These are phyloP conservation scores for Suillus variegatus DNA, from an alignment of 768 basidiomycete species.

Conservation along the genomic window DNA sequence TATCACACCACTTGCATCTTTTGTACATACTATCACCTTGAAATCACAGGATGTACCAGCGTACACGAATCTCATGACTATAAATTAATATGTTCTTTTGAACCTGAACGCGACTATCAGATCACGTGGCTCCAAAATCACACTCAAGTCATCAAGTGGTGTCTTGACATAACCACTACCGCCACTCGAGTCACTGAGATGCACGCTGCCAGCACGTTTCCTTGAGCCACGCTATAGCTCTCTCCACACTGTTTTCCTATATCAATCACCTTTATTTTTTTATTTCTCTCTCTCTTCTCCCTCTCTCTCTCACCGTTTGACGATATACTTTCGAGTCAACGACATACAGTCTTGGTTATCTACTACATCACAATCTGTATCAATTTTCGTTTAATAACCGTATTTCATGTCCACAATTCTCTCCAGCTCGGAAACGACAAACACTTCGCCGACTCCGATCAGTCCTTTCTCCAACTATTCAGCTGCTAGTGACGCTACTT, in stretches of 20 bases:
- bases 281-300: neutral
- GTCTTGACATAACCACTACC: neutral
- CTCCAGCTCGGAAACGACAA: slow-evolving; percentile 37
- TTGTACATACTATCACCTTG: neutral
- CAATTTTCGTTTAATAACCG: slow-evolving; percentile 7
- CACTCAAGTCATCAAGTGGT: neutral
- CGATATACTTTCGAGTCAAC: slow-evolving; percentile 4
- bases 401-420: slow-evolving; percentile 28
- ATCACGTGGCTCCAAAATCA: neutral
- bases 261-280: neutral
- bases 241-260: neutral
- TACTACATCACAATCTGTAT: slow-evolving; percentile 1
- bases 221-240: neutral
- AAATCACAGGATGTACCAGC: neutral
- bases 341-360: neutral
- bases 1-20: neutral
- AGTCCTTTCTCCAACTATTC: slow-evolving; percentile 43
- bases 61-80: neutral
- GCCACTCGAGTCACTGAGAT: slow-evolving; percentile 1
- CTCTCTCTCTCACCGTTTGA: neutral
- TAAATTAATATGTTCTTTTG: neutral
- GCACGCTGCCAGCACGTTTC: slow-evolving; percentile 8
- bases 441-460: slow-evolving; percentile 34
- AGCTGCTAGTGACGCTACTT: slow-evolving; percentile 49
- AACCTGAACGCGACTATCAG: neutral